Percentiles rank a stretch among this genome's conserved stretches.
phyloP scores from a whole-genome alignment of 805 yeast genomes.

The Barnettozyma vustinii region DNA sequence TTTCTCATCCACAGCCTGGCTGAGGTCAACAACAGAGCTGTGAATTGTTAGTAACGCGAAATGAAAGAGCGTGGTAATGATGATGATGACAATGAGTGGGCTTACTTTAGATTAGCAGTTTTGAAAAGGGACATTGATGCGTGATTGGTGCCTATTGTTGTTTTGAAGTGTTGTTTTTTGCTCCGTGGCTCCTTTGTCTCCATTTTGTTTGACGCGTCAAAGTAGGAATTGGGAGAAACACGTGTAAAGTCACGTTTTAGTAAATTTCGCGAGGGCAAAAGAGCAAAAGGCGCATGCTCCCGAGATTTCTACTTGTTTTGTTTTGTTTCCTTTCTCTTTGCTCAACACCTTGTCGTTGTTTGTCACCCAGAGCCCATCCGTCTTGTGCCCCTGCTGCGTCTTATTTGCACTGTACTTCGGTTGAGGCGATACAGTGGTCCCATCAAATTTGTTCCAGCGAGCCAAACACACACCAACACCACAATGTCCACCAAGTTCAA shows the following conservation, averaged over 20 bases:
- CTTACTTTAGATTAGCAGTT: constrained; percentile 16
- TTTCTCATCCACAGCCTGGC: constrained; percentile 14
- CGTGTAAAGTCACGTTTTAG: not conserved
- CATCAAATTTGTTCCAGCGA: constrained; percentile 1
- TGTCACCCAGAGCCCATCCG: not conserved
- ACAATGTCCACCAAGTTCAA: constrained; percentile 20
- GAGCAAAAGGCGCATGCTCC: not conserved
- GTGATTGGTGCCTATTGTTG: not conserved
- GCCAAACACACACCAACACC: not conserved
- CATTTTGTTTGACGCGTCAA: too few species aligned
- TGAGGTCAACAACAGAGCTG: constrained; percentile 17
- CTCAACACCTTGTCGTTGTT: constrained; percentile 1
- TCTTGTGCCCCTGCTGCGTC: constrained; percentile 3
- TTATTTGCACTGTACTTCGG: constrained; percentile 11
- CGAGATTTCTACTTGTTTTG: not conserved
- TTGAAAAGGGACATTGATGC: constrained; percentile 9
- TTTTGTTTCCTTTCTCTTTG: not conserved
- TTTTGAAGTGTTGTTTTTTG: not conserved
- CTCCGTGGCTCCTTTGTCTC: not conserved
- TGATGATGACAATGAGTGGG: not conserved
- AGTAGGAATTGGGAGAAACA: not conserved
- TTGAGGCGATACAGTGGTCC: constrained; percentile 9
- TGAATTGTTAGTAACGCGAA: not conserved
- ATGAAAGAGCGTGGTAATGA: not conserved
- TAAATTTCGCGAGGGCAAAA: not conserved